Conservation (phyloP, 768 basidiomycete genomes). For the Clavulina sp. region DNA sequence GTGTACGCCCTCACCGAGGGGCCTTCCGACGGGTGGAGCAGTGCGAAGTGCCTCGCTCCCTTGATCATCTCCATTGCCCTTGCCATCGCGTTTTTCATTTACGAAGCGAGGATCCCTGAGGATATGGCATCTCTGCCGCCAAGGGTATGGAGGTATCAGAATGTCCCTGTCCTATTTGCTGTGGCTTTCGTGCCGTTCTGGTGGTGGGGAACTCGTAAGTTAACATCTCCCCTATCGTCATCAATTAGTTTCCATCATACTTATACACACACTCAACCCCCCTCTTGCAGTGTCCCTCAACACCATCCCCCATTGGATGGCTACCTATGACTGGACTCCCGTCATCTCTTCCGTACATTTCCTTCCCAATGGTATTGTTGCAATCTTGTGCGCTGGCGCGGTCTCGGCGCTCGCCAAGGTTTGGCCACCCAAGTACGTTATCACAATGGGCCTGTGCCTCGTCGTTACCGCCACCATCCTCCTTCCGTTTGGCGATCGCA, state of each 20-base stretch:
- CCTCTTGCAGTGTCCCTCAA: too few relatives aligned
- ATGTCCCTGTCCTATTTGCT: constrained; percentile 25
- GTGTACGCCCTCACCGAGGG: constrained; percentile 26
- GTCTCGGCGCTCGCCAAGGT: neutral
- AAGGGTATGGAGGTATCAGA: constrained; percentile 25
- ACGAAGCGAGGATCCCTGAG: constrained; percentile 27
- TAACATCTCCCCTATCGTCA: neutral
- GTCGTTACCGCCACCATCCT: constrained; percentile 25
- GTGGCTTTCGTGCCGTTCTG: constrained; percentile 24
- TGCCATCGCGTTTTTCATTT: constrained; percentile 30
- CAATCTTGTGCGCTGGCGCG: constrained; percentile 2
- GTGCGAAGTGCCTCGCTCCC: constrained; percentile 28
- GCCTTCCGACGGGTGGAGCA: constrained; percentile 32
- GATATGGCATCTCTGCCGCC: constrained; percentile 30
- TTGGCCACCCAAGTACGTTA: constrained; percentile 24
- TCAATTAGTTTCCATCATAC: constrained; percentile 1
- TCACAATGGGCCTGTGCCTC: constrained; percentile 26
- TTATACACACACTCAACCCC: too few relatives aligned
- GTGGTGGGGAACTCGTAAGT: constrained; percentile 23
- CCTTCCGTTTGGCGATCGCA: constrained; percentile 24
- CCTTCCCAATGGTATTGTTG: constrained; percentile 9
- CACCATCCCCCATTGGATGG: constrained; percentile 25
- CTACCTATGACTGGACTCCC: constrained; percentile 26
- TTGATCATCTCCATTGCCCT: constrained; percentile 29
- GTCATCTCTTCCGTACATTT: constrained; percentile 25